Conservation (phyloP, 306 rosid genomes). For the Quercus bicolor region DNA sequence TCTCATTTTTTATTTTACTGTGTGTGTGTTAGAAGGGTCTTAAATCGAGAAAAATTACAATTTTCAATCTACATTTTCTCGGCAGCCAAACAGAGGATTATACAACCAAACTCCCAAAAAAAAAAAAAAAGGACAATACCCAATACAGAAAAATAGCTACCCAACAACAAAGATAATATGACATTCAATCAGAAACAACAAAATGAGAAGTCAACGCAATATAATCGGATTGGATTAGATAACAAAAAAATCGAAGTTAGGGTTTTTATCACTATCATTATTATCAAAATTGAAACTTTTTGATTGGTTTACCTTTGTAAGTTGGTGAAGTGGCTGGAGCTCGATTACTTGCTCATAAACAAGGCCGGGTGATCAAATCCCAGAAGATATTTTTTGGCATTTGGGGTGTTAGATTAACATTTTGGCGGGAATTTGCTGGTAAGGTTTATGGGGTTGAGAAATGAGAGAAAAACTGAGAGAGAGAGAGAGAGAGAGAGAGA, state of each 20-base stretch:
- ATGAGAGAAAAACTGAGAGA: neutral
- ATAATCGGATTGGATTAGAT: constrained; percentile 2
- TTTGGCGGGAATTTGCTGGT: constrained; percentile 12
- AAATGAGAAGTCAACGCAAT: constrained; percentile 26
- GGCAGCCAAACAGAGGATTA: constrained; percentile 16
- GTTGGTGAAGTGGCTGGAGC: constrained; percentile 39
- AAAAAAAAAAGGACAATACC: neutral
- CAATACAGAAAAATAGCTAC: neutral
- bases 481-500: too few relatives aligned
- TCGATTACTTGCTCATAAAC: constrained; percentile 33
- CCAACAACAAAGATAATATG: neutral
- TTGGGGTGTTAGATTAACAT: neutral
- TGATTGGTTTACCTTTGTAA: constrained; percentile 40
- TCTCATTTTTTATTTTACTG: neutral
- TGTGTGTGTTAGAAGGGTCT: neutral
- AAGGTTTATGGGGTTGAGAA: neutral
- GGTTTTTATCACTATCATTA: constrained; percentile 18
- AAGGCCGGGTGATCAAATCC: neutral
- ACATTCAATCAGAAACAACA: neutral
- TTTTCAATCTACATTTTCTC: neutral
- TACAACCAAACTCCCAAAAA: neutral
- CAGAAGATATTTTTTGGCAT: neutral
- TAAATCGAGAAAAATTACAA: neutral
- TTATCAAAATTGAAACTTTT: too few relatives aligned
- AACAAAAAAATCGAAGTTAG: constrained; percentile 19